Evolutionary conservation across 2,329 filamentous ascomycete genomes (phyloP), one percentile per base, ranked within the genome.

Genomic region (Seiridium cupressi): DNA sequence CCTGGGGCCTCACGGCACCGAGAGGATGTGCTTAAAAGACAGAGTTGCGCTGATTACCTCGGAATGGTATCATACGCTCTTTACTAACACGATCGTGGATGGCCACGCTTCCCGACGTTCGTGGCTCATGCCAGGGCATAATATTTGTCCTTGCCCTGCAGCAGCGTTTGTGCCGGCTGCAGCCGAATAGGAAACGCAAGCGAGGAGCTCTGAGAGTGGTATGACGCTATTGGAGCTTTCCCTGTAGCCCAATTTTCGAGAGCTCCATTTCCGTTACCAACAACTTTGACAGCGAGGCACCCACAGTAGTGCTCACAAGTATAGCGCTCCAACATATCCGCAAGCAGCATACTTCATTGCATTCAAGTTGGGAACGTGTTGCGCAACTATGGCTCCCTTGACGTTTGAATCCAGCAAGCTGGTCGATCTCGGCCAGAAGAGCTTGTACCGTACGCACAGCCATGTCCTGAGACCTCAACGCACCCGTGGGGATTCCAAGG

Each of bases 391-490:
- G 80, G 73, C 72, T 56, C 64, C 70, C 57, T 61, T 70, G 60
- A 65, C 75, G 64, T 69, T 73, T 60, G 65, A 74, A 42, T 64
- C 73, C 53, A 69, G 71, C 62, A 74, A 81, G 64, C 65, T 86
- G 72, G 78, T 92, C 66, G 86, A 92, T 73, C 81, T 91, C 60
- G 79, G 80, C 74, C 86, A 91, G 77, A 81, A 78, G 74, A 89
- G 87, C 74, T 75, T 93, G 60, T 78, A 84, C 63, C 74, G 90
- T 92, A 82, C 62, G 86, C 4, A 47, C 34, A 10, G 13, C 32
- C 31, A 47, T n/a, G 26, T 7, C 26, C 11, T n/a, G 7, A 40
- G 26, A n/a, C 40, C 13, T 26, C 8, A n/a, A 10, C 26, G 26
- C 35, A n/a, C 34, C 4, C 32, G 35, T 11, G 49, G 9, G 49